Base-by-base conservation (phyloP, 208 protist species). In the Leishmania mexicana region DNA sequence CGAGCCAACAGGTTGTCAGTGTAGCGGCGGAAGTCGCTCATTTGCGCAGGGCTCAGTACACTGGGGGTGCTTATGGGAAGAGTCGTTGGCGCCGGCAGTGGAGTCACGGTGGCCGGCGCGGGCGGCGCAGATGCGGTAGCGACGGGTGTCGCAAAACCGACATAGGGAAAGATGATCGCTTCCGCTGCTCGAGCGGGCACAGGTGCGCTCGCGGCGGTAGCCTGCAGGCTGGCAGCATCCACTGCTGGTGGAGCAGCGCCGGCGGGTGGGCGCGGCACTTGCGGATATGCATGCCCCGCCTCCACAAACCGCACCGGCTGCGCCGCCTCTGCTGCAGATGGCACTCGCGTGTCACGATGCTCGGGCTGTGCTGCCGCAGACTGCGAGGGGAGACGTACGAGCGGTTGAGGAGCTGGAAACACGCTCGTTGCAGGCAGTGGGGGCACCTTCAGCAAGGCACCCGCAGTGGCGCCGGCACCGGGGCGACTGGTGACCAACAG, bases 11-110 rank as follows among this genome's bases (percentile, higher is more conserved):
- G 83, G n/a, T 91, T 85, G 60, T 91, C 88, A 2, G 88, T 90
- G 85, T 96, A 96, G 40, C 87, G 89, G 17, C 81, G 75, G 78
- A 96, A 96, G 60, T 91, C 92, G 40, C 72, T 62, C 38, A 82
- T 49, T 79, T 96, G 87, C 24, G 78, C 80, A 0, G 89, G 88
- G 42, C 58, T 87, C 28, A 95, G 85, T 24, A 88, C 74, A 24
- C 42, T 21, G 10, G 40, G 24, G 31, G 10, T 5, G 21, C 0
- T 21, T 17, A 31, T 13, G 49, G 53, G 21, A 49, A 53, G 17
- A 3, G n/a, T 21, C 7, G 51, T 40, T 28, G 57, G 75, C 31
- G 28, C 10, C 40, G 75, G 35, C 57, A 51, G 40, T 19, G 70
- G 4, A 54, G 87, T 64, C 49, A 81, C 53, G 3, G 45, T 31